Evolutionary conservation across 495 filamentous ascomycete species (phyloP), one percentile per base, ranked within the genome.

Genomic region (Tirmania nivea): DNA sequence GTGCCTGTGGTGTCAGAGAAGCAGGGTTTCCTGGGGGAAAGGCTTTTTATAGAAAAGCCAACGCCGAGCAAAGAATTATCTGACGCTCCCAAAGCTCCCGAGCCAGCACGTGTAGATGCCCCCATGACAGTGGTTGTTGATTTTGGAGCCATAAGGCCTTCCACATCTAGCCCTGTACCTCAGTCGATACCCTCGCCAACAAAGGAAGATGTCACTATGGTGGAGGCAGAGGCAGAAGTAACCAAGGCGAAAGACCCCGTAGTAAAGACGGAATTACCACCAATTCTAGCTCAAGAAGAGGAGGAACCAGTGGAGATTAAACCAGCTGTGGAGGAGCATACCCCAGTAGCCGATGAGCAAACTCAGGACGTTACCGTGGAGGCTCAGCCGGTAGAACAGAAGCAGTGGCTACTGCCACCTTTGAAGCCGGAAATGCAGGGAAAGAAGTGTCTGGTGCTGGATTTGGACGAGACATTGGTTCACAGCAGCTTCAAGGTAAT

Each of bases 401-500:
- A 81, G 54, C 79, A 81, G 58, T 92, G 74, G 70, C 71, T 99
- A 34, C 69, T 96, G 50, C 85, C 85, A 14, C 83, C 88, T 10
- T 70, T 86, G 49, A 69, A 77, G 16, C 80, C 86, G 12, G 79
- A 80, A 57, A 76, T 90, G 59, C 78, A 80, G 56, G 83, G 85
- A 20, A 80, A 81, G 62, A 99, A 99, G 67, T 96, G 92, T 62
- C 71, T 99, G 47, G 89, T 99, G 14, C 73, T 99, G 21, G 90
- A 99, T 70, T 69, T 99, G 48, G 90, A 99, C 59, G 90, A 99
- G 67, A 99, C 92, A n/a, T 69, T 99, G 36, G 90, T 99, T 19
- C 90, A 99, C 68, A 96, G 90, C 67, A 96, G 90, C 61, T 99
- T 99, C 69, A 99, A 99, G 79, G 90, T 94, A 69, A 61, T 66